Evolutionary conservation across 306 rosid species (phyloP), one percentile per base, ranked within the genome.

Genomic region (Cicer judaicum): DNA sequence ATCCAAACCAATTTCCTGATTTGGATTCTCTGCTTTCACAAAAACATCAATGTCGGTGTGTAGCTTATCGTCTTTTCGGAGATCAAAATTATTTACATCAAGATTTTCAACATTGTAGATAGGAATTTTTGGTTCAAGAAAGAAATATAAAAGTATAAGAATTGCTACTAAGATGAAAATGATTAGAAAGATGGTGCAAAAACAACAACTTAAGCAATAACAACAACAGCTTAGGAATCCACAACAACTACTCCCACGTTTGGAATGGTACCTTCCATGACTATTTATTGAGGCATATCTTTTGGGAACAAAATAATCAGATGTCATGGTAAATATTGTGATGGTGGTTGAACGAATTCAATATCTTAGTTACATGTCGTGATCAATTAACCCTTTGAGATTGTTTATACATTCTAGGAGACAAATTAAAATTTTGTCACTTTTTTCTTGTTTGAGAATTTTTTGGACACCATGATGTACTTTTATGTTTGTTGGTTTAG

Each of bases 1-100:
- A 6, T 43, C 10, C 42, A 91, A 67, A 5, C 79, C 81, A 42
- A 91, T 56, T 0, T 11, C 13, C 16, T 70, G 10, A 68, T 88
- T 91, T 5, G 88, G 88, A 67, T 91, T 91, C 1, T 72, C 54
- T 2, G 89, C 84, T 21, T 74, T 74, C 6, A 89, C 80, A 18
- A 43, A 54, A 18, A 84, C 47, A 0, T 4, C 36, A 11, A 91
- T 53, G 18, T 81, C 69, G 0, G 83, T 8, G 57, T 21, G 13
- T 52, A 91, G 64, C 68, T 50, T 81, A 16, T 14, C 44, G 0
- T 41, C 73, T 0, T 18, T 8, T 52, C 12, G 3, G 8, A 87
- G 2, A 1, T 77, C 77, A 54, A 91, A 91, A 6, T 52, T 1
- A 0, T 39, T 67, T 18, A 87, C 46, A 8, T 21, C 14, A 38